These are phyloP conservation scores for Chloromonas sp. DNA, from an alignment of 163 green algal genomes.

Conservation along the genomic window DNA sequence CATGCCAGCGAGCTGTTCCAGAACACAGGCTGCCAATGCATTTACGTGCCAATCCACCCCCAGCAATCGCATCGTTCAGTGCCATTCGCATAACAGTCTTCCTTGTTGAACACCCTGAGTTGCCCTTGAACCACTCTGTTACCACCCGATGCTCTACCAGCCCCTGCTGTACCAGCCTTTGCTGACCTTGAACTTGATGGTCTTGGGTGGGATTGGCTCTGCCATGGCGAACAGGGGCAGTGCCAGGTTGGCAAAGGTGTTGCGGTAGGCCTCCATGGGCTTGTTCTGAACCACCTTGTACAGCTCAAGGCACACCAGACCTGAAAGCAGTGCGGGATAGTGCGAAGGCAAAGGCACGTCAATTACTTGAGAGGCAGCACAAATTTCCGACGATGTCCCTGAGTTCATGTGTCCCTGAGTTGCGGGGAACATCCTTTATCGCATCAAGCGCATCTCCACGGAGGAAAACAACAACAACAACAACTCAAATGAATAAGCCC, in stretches of 20 bases:
- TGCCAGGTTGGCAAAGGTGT: constrained; percentile 98
- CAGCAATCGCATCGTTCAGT: too few species aligned
- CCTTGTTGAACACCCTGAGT: too few species aligned
- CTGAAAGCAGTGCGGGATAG: constrained; percentile 27
- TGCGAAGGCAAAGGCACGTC: not conserved
- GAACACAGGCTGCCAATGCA: not conserved
- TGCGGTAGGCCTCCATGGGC: constrained; percentile 86
- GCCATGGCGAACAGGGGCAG: constrained; percentile 95
- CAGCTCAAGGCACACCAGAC: constrained; percentile 94
- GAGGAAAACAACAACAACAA: too few species aligned
- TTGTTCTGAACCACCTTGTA: constrained; percentile 81
- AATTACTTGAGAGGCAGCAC: too few species aligned
- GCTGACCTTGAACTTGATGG: constrained; percentile 44
- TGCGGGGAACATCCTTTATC: too few species aligned
- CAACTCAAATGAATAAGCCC: too few species aligned
- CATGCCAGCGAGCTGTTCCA: not conserved
- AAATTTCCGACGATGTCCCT: too few species aligned
- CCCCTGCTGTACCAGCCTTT: not conserved
- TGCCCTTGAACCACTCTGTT: too few species aligned
- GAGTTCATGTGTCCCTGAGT: too few species aligned
- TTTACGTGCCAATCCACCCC: too few species aligned
- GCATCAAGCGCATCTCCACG: too few species aligned
- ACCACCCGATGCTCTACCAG: not conserved
- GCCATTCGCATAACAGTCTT: too few species aligned
- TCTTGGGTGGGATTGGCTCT: constrained; percentile 90